These are phyloP conservation scores for Colletotrichum tropicicola DNA, from an alignment of 2,329 filamentous ascomycete species.

Conservation along the genomic window DNA sequence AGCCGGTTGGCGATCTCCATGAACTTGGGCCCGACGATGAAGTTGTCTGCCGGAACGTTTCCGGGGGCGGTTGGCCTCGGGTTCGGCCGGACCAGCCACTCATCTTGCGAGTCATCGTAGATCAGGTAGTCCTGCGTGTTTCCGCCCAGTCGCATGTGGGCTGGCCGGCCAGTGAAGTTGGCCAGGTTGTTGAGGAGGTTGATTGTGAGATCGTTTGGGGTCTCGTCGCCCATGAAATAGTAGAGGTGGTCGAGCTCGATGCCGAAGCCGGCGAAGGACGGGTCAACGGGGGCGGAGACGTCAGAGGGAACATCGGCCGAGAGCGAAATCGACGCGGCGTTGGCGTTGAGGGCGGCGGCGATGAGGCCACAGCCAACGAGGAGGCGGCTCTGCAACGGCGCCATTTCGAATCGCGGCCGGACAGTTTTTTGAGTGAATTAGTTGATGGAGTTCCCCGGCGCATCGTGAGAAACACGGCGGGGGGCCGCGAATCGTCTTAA, in stretches of 20 bases:
- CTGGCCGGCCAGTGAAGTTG: slow-evolving; percentile 22
- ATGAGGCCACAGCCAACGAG: slow-evolving; percentile 19
- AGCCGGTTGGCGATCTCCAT: slow-evolving; percentile 27
- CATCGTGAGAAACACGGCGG: slow-evolving; percentile 7
- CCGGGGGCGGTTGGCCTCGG: slow-evolving; percentile 2
- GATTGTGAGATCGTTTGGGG: slow-evolving; percentile 18
- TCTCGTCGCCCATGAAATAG: slow-evolving; percentile 28
- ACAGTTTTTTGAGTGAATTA: neutral
- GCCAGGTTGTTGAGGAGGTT: slow-evolving; percentile 21
- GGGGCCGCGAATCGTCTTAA: slow-evolving; percentile 15
- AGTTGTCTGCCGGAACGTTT: slow-evolving; percentile 21
- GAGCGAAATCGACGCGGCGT: slow-evolving; percentile 14
- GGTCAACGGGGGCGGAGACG: slow-evolving; percentile 13
- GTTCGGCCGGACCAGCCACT: slow-evolving; percentile 24
- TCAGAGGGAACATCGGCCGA: slow-evolving; percentile 14
- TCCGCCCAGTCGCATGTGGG: slow-evolving; percentile 19
- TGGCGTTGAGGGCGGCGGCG: slow-evolving; percentile 10
- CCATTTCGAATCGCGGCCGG: slow-evolving; percentile 11
- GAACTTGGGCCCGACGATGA: slow-evolving; percentile 24
- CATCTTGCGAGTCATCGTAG: slow-evolving; percentile 24
- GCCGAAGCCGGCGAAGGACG: slow-evolving; percentile 27
- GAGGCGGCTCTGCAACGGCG: slow-evolving; percentile 21
- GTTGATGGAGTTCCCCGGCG: neutral
- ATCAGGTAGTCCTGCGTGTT: slow-evolving; percentile 28
- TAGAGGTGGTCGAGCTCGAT: slow-evolving; percentile 27